phyloP scores from a whole-genome alignment of 2,329 filamentous ascomycete species.

The Ceratocystis harringtonii region DNA sequence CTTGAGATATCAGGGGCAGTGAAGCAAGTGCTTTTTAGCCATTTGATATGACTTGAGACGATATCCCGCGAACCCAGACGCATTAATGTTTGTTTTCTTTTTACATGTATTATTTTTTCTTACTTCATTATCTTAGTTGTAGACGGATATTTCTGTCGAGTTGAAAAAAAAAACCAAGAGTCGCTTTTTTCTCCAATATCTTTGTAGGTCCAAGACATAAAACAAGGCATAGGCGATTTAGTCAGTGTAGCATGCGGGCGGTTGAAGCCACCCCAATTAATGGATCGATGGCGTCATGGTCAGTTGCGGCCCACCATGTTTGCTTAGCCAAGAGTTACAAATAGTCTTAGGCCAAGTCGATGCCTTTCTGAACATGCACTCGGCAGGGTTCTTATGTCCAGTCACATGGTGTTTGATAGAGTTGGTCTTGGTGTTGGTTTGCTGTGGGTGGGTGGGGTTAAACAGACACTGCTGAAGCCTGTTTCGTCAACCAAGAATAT shows the following conservation, averaged over 20 bases:
- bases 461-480: no score
- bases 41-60: not conserved
- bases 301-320: not conserved
- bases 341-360: not conserved
- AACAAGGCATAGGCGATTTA: no score
- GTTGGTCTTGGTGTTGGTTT: no score
- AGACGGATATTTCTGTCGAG: not conserved
- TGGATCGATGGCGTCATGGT: not conserved
- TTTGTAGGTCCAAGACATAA: no score
- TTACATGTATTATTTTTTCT: not conserved
- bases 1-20: not conserved
- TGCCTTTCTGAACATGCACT: not conserved
- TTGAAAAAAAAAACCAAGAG: not conserved
- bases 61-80: slow-evolving; percentile 4
- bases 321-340: not conserved
- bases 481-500: not conserved
- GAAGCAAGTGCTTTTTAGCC: not conserved
- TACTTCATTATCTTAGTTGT: not conserved
- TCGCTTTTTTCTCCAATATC: not conserved
- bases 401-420: no score
- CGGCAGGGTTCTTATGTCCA: not conserved
- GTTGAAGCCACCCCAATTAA: not conserved
- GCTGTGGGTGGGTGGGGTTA: no score
- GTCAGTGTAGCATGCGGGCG: no score
- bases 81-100: not conserved